Percentiles rank a stretch among this genome's conserved stretches.
phyloP scores from a whole-genome alignment of 2,329 filamentous ascomycete species.

The Pseudocercospora pini-densiflorae region DNA sequence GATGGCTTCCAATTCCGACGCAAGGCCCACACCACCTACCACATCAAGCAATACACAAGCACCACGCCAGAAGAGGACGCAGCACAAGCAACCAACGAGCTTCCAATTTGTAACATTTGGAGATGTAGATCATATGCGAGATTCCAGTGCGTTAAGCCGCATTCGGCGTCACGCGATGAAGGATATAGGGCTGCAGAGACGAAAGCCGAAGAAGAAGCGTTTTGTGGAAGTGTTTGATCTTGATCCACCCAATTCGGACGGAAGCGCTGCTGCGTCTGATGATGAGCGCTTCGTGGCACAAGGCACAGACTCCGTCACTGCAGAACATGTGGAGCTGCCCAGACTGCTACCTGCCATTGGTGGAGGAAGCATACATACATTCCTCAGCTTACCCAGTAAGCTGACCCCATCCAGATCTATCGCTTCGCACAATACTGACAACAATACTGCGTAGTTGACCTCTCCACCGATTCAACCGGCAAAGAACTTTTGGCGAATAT shows the following conservation, averaged over 20 bases:
- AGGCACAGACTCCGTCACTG: too few relatives aligned
- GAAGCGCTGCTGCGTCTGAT: neutral
- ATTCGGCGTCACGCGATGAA: constrained; percentile 21
- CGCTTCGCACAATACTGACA: neutral
- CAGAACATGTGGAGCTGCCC: neutral
- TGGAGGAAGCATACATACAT: constrained; percentile 10
- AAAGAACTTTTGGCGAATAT: neutral
- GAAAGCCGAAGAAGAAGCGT: constrained; percentile 18
- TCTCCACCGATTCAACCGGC: neutral
- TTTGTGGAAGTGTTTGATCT: neutral
- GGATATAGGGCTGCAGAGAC: constrained; percentile 15
- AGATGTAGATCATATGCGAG: constrained; percentile 7
- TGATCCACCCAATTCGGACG: neutral
- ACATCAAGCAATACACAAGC: neutral
- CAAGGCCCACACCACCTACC: neutral
- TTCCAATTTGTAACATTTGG: constrained; percentile 19
- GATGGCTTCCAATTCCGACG: neutral
- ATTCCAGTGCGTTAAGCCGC: constrained; percentile 9
- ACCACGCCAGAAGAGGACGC: neutral
- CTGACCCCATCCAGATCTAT: neutral
- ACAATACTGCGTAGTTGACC: neutral
- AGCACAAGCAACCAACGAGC: constrained; percentile 9
- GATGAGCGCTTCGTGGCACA: neutral
- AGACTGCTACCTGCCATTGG: constrained; percentile 12
- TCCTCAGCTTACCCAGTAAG: constrained; percentile 12